Evolutionary conservation across 2,329 filamentous ascomycete genomes (phyloP), one percentile per base, ranked within the genome.

Genomic region (Nigrospora oryzae): DNA sequence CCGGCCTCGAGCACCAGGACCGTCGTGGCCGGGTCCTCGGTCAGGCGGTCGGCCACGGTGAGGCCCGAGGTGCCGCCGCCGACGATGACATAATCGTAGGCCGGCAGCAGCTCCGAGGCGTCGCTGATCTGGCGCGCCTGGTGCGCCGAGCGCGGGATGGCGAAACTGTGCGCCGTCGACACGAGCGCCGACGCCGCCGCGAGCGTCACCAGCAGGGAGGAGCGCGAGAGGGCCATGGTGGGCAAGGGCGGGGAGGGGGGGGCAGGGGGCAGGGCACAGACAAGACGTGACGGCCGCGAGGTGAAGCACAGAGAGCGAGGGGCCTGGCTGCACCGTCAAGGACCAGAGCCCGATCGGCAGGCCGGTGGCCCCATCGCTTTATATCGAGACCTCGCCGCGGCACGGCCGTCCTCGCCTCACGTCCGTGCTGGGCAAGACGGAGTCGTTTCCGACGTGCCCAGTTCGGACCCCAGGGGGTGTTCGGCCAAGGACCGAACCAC

Each of bases 51-150:
- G 10, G 57, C 57, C 11, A 59, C 44, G 2, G 57, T 58, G 36
- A 60, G 36, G 2, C 56, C 57, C 2, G 57, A 48, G 2, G 57
- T 60, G 8, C 57, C 57, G 5, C 50, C 57, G 30, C 56, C 57
- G 10, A 59, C 45, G 15, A 59, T 51, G 13, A 59, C 53, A 47
- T 59, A 58, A 44, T 59, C 57, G 19, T 58, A 59, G 0, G 54
- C 55, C 14, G 44, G 44, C 28, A 40, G 35, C 23, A 46, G 39
- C 16, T 46, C 30, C 8, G 40, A 35, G 8, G 19, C 32, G 33
- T 42, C 17, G 33, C 16, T n/a, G 33, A 42, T 15, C 33, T 42
- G 40, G 19, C 19, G 40, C 13, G 40, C 40, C 13, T 42, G 40
- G n/a, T 42, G n/a, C 13, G 19, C 40, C 2, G 40, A 42, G 5